Evolutionary conservation across 2,329 filamentous ascomycete species (phyloP).

Genomic region (Phialophora macrospora): DNA sequence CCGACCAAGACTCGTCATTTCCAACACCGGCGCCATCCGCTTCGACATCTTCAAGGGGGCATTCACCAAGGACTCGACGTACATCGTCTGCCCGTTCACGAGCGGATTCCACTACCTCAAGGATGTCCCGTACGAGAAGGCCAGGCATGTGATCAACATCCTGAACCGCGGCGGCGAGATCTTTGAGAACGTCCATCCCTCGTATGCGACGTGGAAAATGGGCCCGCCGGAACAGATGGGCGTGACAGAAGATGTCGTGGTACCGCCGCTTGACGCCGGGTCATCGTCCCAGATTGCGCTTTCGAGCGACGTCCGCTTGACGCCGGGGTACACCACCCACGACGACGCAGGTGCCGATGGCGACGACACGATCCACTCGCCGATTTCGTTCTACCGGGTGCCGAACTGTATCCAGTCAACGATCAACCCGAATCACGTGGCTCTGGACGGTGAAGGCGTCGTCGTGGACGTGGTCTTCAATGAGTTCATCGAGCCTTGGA

Average conservation of each 20-base stretch:
- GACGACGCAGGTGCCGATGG: constrained; percentile 84
- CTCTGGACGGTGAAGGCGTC: constrained; percentile 59
- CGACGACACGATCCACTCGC: constrained; percentile 83
- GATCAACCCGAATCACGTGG: constrained; percentile 54
- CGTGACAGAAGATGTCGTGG: constrained; percentile 32
- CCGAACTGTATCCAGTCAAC: constrained; percentile 82
- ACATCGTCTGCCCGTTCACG: constrained; percentile 83
- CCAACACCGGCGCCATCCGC: constrained; percentile 89
- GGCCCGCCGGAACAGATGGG: constrained; percentile 53
- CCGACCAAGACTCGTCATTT: constrained; percentile 71
- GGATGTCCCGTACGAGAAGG: constrained; percentile 78
- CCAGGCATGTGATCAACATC: constrained; percentile 67
- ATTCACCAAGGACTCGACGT: constrained; percentile 87
- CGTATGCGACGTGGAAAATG: constrained; percentile 40
- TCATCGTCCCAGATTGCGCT: constrained; percentile 43
- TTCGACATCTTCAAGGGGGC: constrained; percentile 94
- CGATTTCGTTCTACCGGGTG: constrained; percentile 73
- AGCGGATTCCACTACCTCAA: constrained; percentile 77
- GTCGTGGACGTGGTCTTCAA: constrained; percentile 87
- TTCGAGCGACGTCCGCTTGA: constrained; percentile 45
- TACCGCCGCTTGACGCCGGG: background rate
- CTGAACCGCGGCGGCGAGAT: constrained; percentile 64
- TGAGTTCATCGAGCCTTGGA: constrained; percentile 84
- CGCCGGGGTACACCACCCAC: constrained; percentile 82
- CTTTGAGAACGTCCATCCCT: constrained; percentile 48